Percentiles rank a stretch among this genome's conserved stretches.
Evolutionary conservation across 208 protist genomes (phyloP).

Genomic region (Wallacemonas sp.): DNA sequence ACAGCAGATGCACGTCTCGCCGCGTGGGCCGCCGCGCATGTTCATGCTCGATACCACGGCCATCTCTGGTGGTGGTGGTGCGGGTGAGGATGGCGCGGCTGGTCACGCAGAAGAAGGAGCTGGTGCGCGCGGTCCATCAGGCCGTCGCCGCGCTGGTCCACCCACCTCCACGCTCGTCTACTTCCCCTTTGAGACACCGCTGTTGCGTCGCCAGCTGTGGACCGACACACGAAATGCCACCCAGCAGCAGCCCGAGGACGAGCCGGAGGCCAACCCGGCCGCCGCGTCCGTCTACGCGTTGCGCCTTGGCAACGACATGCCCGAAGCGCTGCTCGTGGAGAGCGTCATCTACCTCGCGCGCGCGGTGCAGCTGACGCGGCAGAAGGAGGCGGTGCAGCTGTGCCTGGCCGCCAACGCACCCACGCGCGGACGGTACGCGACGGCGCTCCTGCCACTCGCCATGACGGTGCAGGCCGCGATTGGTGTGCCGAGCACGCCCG

Average conservation of each 20-base stretch:
- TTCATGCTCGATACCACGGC: slow-evolving; percentile 4
- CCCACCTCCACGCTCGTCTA: slow-evolving; percentile 20
- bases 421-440: slow-evolving; percentile 55
- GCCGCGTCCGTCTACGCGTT: slow-evolving; percentile 16
- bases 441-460: slow-evolving; percentile 50
- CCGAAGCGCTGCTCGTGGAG: slow-evolving; percentile 48
- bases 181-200: slow-evolving; percentile 33
- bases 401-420: slow-evolving; percentile 47
- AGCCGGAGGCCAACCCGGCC: too few relatives aligned
- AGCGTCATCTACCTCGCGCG: slow-evolving; percentile 46
- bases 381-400: slow-evolving; percentile 31
- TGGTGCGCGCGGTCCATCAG: neutral
- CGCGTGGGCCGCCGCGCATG: neutral
- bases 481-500: slow-evolving; percentile 11
- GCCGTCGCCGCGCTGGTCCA: slow-evolving; percentile 5
- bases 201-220: neutral
- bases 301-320: slow-evolving; percentile 50
- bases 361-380: slow-evolving; percentile 42
- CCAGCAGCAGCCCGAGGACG: too few relatives aligned
- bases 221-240: too few relatives aligned
- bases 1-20: neutral
- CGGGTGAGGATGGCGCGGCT: slow-evolving; percentile 13
- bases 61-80: slow-evolving; percentile 14
- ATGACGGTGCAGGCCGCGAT: slow-evolving; percentile 37
- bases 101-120: slow-evolving; percentile 10